A percentile compares a stretch with the other conserved stretches of the same genome.
Conservation (phyloP, 1,284 basidiomycete species). For the Coriolopsis trogii region DNA sequence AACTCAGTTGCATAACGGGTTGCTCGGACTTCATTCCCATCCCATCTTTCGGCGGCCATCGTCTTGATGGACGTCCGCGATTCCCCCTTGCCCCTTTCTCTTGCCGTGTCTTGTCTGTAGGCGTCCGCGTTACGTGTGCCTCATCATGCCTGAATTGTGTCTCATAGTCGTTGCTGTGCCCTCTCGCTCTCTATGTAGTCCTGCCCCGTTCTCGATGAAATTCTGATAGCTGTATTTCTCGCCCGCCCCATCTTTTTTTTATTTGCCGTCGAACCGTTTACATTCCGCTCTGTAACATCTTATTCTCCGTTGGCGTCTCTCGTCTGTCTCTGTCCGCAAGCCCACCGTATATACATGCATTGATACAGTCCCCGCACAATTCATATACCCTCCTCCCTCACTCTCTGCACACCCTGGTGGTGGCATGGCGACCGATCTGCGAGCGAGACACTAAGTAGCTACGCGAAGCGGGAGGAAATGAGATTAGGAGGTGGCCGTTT, state of each 20-base stretch:
- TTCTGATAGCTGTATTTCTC: constrained; percentile 24
- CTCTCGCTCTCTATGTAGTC: constrained; percentile 23
- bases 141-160: constrained; percentile 18
- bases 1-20: constrained; percentile 19
- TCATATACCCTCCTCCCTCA: constrained; percentile 13
- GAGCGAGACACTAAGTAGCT: not conserved
- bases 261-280: not conserved
- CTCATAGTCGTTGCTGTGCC: constrained; percentile 24
- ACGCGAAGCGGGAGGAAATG: too few relatives aligned
- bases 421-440: not conserved
- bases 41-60: constrained; percentile 19
- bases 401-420: not conserved
- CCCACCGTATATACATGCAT: constrained; percentile 24
- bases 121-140: constrained; percentile 10
- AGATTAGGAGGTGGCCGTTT: too few relatives aligned
- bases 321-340: constrained; percentile 22
- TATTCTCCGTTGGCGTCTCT: constrained; percentile 8
- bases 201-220: constrained; percentile 15
- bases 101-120: constrained; percentile 2
- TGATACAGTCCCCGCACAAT: constrained; percentile 17
- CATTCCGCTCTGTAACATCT: constrained; percentile 16
- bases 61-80: constrained; percentile 12
- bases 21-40: constrained; percentile 13
- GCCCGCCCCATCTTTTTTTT: constrained; percentile 1
- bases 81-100: not conserved